Percentiles rank a stretch among this genome's conserved stretches.
These are phyloP conservation scores for Polygonum aviculare DNA, from an alignment of 148 eudicot species.

Conservation along the genomic window DNA sequence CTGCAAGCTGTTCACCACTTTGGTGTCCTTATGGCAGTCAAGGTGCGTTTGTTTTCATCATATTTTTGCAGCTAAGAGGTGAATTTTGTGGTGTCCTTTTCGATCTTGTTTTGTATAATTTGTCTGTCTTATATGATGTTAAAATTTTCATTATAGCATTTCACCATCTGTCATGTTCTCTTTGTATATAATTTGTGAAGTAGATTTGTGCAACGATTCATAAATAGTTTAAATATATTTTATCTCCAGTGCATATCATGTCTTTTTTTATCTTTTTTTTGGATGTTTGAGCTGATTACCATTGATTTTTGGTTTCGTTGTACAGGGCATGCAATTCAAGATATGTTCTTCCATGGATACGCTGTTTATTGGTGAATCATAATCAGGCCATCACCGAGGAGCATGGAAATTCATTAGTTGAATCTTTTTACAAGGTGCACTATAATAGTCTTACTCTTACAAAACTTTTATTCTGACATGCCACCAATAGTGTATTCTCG, in stretches of 20 bases:
- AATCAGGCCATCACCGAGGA: constrained; percentile 54
- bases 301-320: constrained; percentile 9
- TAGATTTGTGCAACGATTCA: not conserved
- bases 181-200: not conserved
- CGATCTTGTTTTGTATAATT: not conserved
- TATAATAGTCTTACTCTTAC: not conserved
- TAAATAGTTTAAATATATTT: not conserved
- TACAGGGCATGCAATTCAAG: constrained; percentile 56
- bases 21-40: constrained; percentile 67
- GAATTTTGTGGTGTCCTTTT: not conserved
- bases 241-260: not conserved
- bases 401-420: constrained; percentile 34
- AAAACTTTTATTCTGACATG: not conserved
- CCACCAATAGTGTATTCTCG: not conserved
- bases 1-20: constrained; percentile 36
- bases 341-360: constrained; percentile 83
- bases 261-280: not conserved
- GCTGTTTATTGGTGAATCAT: constrained; percentile 57
- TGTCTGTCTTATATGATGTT: not conserved
- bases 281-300: not conserved
- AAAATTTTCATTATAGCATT: not conserved
- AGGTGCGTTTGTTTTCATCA: constrained; percentile 35
- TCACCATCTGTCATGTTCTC: not conserved
- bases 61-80: not conserved
- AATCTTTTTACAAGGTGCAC: constrained; percentile 59